phyloP scores from a whole-genome alignment of 2,329 filamentous ascomycete species.

The Cercospora canescens region DNA sequence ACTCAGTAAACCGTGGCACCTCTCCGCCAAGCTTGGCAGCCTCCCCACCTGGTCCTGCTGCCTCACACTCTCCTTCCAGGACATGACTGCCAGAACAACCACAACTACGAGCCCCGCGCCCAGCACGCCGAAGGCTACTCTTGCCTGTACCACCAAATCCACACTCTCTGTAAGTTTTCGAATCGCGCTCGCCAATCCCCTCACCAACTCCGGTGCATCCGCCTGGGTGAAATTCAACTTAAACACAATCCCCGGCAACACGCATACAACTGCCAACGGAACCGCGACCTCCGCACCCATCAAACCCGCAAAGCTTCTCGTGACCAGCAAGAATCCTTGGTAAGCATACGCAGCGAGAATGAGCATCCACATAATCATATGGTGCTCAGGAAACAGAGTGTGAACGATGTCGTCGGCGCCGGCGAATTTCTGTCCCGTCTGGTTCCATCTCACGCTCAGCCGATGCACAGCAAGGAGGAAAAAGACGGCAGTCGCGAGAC shows the following conservation, averaged over 20 bases:
- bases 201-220: conserved; percentile 74
- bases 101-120: conserved; percentile 34
- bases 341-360: conserved; percentile 69
- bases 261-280: conserved; percentile 43
- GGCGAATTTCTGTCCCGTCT: conserved; percentile 94
- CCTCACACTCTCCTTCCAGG: conserved; percentile 15
- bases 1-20: conserved; percentile 66
- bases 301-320: conserved; percentile 30
- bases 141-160: conserved; percentile 38
- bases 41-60: conserved; percentile 11
- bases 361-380: conserved; percentile 71
- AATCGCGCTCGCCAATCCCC: conserved; percentile 46
- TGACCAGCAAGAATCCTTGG: conserved; percentile 50
- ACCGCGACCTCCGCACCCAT: conserved; percentile 31
- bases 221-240: conserved; percentile 86
- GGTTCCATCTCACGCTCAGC: conserved; percentile 81
- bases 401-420: conserved; percentile 87
- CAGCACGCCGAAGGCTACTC: conserved; percentile 41
- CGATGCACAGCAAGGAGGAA: conserved; percentile 62
- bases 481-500: conserved; percentile 21
- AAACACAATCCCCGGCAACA: conserved; percentile 69
- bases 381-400: conserved; percentile 64
- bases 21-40: conserved; percentile 30
- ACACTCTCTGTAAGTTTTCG: conserved; percentile 29
- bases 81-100: conserved; percentile 23